Conservation (phyloP, 345 rosid species). For the Ceriops zippeliana region DNA sequence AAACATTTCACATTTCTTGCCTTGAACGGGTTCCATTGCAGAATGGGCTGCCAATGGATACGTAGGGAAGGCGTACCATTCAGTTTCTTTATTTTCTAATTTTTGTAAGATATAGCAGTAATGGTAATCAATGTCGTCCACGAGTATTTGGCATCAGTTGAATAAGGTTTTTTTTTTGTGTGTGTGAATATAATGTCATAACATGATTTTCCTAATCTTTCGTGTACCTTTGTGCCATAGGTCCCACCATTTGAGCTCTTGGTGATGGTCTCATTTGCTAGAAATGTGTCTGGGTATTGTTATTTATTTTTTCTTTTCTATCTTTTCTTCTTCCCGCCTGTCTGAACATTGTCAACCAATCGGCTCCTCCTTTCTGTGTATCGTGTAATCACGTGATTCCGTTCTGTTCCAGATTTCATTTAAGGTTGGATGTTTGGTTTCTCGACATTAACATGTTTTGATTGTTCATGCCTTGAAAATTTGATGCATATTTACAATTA, state of each 20-base stretch:
- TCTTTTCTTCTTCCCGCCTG: neutral
- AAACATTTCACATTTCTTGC: neutral
- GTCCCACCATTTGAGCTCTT: conserved; percentile 6
- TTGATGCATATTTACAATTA: neutral
- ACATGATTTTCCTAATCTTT: neutral
- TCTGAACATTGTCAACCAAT: neutral
- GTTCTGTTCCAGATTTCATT: neutral
- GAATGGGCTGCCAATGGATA: neutral
- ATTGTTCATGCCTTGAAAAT: neutral
- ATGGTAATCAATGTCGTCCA: too few species aligned
- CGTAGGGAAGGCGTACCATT: neutral
- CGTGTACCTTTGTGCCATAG: neutral
- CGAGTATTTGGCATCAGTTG: too few species aligned
- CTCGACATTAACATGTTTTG: conserved; percentile 3
- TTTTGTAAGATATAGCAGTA: too few species aligned
- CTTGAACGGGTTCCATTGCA: neutral
- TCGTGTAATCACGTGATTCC: neutral
- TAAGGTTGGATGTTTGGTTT: conserved; percentile 11
- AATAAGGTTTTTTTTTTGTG: too few species aligned
- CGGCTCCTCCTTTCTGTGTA: neutral
- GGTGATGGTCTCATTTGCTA: conserved; percentile 3
- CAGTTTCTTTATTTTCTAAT: neutral
- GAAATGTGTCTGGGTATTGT: neutral
- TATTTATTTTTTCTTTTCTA: neutral
- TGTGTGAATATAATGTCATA: too few species aligned